phyloP scores from a whole-genome alignment of 2,329 filamentous ascomycete genomes.

The Mariannaea sp. region DNA sequence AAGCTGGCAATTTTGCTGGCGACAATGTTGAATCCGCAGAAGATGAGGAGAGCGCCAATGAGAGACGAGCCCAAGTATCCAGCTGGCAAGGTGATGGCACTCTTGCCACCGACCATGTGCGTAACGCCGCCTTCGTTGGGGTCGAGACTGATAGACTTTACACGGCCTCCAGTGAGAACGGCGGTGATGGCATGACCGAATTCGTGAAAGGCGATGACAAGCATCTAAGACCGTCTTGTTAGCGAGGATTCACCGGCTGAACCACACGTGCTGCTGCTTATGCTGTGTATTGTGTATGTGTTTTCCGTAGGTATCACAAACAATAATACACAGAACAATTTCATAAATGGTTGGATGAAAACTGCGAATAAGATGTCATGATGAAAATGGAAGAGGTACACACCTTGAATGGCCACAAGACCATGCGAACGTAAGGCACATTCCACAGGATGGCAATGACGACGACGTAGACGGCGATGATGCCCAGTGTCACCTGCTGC shows the following conservation, averaged over 20 bases:
- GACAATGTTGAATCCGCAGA: conserved; percentile 81
- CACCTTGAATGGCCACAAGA: conserved; percentile 82
- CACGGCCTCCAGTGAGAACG: conserved; percentile 72
- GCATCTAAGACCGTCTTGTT: conserved; percentile 60
- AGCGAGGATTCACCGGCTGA: conserved; percentile 10
- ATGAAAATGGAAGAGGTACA: too few relatives aligned
- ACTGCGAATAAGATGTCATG: too few relatives aligned
- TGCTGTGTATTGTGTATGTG: neutral
- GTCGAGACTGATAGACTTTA: conserved; percentile 75
- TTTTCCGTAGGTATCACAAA: neutral
- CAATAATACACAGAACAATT: neutral
- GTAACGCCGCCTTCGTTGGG: conserved; percentile 81
- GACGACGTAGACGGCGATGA: conserved; percentile 74
- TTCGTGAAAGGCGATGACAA: conserved; percentile 83
- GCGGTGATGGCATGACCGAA: conserved; percentile 77
- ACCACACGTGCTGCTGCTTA: neutral
- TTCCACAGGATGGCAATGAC: conserved; percentile 80
- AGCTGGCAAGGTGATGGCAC: conserved; percentile 73
- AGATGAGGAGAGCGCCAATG: conserved; percentile 77
- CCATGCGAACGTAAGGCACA: conserved; percentile 73
- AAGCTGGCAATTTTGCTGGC: conserved; percentile 80
- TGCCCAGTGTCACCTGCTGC: conserved; percentile 71
- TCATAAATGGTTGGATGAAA: neutral
- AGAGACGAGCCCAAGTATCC: conserved; percentile 79
- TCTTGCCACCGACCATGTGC: conserved; percentile 74